Percentiles rank a stretch among this genome's conserved stretches.
Conservation (phyloP, 2,329 filamentous ascomycete genomes). For the Trichoderma sp. region DNA sequence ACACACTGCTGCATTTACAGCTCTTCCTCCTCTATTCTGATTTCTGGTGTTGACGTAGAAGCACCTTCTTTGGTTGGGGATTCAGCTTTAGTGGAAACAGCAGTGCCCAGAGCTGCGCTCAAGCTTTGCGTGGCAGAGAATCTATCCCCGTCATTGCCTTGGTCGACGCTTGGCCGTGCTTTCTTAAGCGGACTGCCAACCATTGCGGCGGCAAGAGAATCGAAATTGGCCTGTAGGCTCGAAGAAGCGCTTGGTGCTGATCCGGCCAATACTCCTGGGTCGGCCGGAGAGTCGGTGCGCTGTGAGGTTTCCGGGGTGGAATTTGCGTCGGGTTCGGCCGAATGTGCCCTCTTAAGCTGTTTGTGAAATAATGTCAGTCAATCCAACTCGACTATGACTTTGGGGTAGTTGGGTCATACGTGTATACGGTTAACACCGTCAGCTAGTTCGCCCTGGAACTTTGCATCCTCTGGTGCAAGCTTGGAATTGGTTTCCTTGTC, state of each 20-base stretch:
- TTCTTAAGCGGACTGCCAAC: constrained; percentile 75
- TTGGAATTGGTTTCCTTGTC: constrained; percentile 59
- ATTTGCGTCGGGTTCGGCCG: constrained; percentile 61
- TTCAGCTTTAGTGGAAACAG: constrained; percentile 27
- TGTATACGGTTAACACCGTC: constrained; percentile 81
- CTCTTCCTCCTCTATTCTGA: constrained; percentile 39
- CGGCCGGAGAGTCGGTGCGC: constrained; percentile 39
- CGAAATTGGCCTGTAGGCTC: constrained; percentile 29
- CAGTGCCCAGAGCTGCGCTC: constrained; percentile 35
- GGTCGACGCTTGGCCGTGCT: constrained; percentile 58
- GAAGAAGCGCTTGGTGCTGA: constrained; percentile 26
- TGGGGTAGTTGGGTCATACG: constrained; percentile 46
- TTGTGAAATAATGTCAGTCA: constrained; percentile 16
- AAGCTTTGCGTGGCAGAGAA: constrained; percentile 33
- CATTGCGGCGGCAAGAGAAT: constrained; percentile 38
- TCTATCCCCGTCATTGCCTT: constrained; percentile 27
- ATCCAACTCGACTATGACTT: background rate
- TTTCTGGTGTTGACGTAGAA: constrained; percentile 26
- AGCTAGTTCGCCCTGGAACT: constrained; percentile 70
- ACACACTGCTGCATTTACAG: constrained; percentile 29
- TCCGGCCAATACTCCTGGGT: constrained; percentile 15
- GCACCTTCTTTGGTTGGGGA: constrained; percentile 25
- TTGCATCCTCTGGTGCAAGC: constrained; percentile 67
- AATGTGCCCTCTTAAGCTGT: constrained; percentile 79
- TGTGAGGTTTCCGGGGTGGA: constrained; percentile 34